Evolutionary conservation across 1,139 yeast genomes (phyloP).

Genomic region (Magnusiomyces clavatus): DNA sequence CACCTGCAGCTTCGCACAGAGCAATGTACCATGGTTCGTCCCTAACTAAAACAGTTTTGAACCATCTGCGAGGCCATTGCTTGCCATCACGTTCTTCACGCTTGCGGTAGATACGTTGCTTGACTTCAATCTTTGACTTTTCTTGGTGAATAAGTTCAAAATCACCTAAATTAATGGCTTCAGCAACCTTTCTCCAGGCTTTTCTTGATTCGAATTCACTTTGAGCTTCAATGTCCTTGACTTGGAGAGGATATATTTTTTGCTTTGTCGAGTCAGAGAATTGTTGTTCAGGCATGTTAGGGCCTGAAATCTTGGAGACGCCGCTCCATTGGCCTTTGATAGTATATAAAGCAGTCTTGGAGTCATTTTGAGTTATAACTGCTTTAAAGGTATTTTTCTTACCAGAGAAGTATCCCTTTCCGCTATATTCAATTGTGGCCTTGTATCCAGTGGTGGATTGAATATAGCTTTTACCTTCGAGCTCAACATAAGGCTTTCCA

Average conservation of each 20-base stretch:
- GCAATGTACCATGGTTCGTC: conserved; percentile 19
- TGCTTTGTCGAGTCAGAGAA: conserved; percentile 63
- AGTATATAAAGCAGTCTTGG: conserved; percentile 64
- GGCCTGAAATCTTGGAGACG: conserved; percentile 42
- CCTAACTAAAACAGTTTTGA: conserved; percentile 28
- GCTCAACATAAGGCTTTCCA: conserved; percentile 76
- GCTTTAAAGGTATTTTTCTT: conserved; percentile 91
- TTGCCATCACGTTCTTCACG: conserved; percentile 55
- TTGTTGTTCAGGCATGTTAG: conserved; percentile 34
- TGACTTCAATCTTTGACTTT: conserved; percentile 71
- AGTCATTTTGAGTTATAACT: conserved; percentile 52
- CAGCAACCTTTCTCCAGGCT: conserved; percentile 85
- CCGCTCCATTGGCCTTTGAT: conserved; percentile 93
- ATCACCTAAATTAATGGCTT: conserved; percentile 69
- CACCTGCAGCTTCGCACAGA: conserved; percentile 18
- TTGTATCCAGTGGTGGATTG: conserved; percentile 74
- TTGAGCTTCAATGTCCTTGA: conserved; percentile 74
- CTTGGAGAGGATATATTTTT: conserved; percentile 50
- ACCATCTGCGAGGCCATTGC: conserved; percentile 76
- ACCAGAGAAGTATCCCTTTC: conserved; percentile 94
- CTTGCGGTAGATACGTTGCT: conserved; percentile 73
- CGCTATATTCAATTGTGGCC: conserved; percentile 71
- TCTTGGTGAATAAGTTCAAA: conserved; percentile 65
- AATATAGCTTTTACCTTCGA: conserved; percentile 78
- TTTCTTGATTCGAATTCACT: conserved; percentile 66